Percentiles rank a stretch among this genome's conserved stretches.
phyloP scores from a whole-genome alignment of 225 moss, liverwort and hornwort species.

The Anthoceros angustus region DNA sequence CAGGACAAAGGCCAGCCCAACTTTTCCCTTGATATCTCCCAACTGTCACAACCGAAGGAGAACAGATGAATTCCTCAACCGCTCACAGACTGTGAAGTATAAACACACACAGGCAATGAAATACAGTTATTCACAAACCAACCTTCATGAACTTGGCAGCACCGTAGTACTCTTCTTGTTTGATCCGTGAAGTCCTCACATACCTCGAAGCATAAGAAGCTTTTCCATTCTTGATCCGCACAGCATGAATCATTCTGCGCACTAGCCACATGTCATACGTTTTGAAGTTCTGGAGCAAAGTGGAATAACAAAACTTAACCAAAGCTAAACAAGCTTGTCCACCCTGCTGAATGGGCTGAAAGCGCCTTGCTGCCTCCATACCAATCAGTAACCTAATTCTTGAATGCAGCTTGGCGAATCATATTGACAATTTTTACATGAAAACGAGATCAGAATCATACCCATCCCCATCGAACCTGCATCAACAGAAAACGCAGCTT shows the following conservation, averaged over 20 bases:
- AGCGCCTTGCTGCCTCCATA: too few species aligned
- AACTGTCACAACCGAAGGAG: slow-evolving; percentile 12
- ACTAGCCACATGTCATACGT: neutral
- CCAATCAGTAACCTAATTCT: too few species aligned
- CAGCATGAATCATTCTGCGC: slow-evolving; percentile 25
- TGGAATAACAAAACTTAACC: neutral
- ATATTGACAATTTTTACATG: neutral
- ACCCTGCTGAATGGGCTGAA: too few species aligned
- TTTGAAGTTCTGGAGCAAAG: neutral
- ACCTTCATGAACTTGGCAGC: slow-evolving; percentile 17
- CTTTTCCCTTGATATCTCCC: slow-evolving; percentile 27
- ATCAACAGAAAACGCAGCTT: neutral
- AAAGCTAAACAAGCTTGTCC: neutral
- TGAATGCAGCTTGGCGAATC: neutral
- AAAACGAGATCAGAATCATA: slow-evolving; percentile 9
- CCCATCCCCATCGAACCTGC: slow-evolving; percentile 55
- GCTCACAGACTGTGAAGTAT: neutral
- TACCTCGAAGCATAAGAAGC: slow-evolving; percentile 20
- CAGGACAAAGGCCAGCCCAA: too few species aligned
- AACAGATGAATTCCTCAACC: neutral
- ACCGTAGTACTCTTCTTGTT: slow-evolving; percentile 21
- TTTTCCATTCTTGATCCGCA: slow-evolving; percentile 18
- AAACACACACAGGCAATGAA: neutral
- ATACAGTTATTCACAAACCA: slow-evolving; percentile 8
- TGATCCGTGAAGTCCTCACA: slow-evolving; percentile 16